A percentile compares a stretch with the other conserved stretches of the same genome.
Conservation (phyloP, 2,329 filamentous ascomycete species). For the Cryphonectria japonica region DNA sequence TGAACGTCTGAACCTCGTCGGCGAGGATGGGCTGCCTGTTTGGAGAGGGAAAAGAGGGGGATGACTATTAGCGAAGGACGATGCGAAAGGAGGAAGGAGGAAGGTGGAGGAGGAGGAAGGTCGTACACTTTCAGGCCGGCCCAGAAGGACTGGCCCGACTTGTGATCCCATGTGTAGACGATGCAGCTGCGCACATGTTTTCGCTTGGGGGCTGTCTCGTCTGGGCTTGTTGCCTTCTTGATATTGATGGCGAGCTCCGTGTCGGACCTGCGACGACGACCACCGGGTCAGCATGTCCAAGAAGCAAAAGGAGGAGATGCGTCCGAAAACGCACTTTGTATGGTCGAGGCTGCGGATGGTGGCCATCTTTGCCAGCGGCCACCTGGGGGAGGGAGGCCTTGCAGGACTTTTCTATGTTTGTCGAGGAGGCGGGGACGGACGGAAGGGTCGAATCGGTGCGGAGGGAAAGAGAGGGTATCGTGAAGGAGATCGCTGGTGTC, state of each 20-base stretch:
- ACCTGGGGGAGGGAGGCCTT: neutral
- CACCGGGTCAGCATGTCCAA: conserved; percentile 29
- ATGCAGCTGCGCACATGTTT: conserved; percentile 99
- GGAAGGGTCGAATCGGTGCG: too few relatives aligned
- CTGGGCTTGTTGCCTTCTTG: conserved; percentile 69
- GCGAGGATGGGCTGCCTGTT: conserved; percentile 91
- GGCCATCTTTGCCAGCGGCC: conserved; percentile 35
- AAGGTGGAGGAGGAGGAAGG: conserved; percentile 2
- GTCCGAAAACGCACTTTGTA: conserved; percentile 35
- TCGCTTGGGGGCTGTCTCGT: conserved; percentile 70
- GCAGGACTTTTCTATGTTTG: neutral
- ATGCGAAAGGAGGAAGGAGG: neutral
- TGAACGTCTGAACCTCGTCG: conserved; percentile 98
- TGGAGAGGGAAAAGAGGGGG: conserved; percentile 11
- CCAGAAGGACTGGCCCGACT: conserved; percentile 94
- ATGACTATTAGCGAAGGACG: neutral
- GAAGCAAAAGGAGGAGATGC: neutral
- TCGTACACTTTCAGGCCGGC: conserved; percentile 91
- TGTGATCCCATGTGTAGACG: conserved; percentile 99
- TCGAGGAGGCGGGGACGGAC: too few relatives aligned
- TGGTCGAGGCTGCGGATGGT: conserved; percentile 40
- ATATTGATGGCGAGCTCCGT: conserved; percentile 72
- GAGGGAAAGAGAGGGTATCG: too few relatives aligned
- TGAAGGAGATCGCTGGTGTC: too few relatives aligned
- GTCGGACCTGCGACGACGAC: conserved; percentile 57